Base-by-base conservation (phyloP, 495 filamentous ascomycete species). In the Xanthoparmelia taractica region DNA sequence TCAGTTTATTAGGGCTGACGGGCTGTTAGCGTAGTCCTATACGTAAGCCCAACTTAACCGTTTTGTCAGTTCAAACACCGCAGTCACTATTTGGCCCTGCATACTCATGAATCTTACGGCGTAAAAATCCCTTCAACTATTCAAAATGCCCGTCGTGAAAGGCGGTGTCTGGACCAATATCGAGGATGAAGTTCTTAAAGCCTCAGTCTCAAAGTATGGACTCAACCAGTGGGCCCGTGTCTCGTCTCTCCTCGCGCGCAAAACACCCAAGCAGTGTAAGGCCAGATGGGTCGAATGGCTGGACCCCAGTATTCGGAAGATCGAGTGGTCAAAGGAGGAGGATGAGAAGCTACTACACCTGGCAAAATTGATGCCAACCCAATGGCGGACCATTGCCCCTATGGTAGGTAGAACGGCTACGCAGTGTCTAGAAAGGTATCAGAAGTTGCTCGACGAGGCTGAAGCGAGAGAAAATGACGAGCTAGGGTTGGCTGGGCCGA, bases 181-280 rank as follows among this genome's bases (percentile, higher is more conserved):
- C 61, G 85, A 88, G 78, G 94, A 98, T 78, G 94, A 98, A 75
- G 93, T 98, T 70, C 90, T 97, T 77, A 96, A 96, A 74, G 93
- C 91, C 54, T 88, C 88, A 45, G 91, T 96, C 68, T 95, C 90
- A 66, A 97, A 97, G 76, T 97, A 96, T 78, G 92, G 92, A 59
- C 83, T 98, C 41, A 97, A 98, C 74, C 94, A 98, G 77, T 98
- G 94, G 94, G 93, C 95, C 71, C 94, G 94, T 72, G 93, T 97
- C 47, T 97, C 94, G 54, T 97, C 95, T 31, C 85, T 98, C 45
- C 86, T 98, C 71, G 93, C 94, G 71, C 88, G 95, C 66, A 98
- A 98, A 75, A 97, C 94, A 13, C 90, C 94, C 34, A 98, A 98
- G 76, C 95, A 97, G 77, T 97, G 94, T 83, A 97, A 97, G 77